A percentile compares a stretch with the other conserved stretches of the same genome.
Evolutionary conservation across 371 early-diverging fungal genomes (phyloP).

Genomic region (Mucor circinelloides): DNA sequence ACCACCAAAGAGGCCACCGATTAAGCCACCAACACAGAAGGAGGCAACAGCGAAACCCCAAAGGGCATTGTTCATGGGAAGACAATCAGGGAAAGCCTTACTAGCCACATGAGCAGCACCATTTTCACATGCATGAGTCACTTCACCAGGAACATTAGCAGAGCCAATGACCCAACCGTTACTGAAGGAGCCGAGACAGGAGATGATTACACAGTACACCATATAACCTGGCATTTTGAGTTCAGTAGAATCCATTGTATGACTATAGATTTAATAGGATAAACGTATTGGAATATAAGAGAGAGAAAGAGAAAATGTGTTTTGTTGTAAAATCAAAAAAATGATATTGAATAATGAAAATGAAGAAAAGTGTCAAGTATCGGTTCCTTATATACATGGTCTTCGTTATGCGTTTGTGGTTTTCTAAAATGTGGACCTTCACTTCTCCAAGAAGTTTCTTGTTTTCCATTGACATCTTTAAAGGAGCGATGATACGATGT

Average conservation of each 20-base stretch:
- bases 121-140: conserved; percentile 21
- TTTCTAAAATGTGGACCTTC: background rate
- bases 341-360: background rate
- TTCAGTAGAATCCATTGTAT: conserved; percentile 37
- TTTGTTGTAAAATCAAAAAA: background rate
- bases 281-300: too few species aligned
- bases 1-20: conserved; percentile 68
- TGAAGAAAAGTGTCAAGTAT: background rate
- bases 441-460: background rate
- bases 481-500: background rate
- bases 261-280: background rate
- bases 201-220: conserved; percentile 40
- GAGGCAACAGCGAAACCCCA: conserved; percentile 64
- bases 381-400: background rate
- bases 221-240: conserved; percentile 33
- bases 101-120: conserved; percentile 5
- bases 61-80: conserved; percentile 25
- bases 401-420: background rate
- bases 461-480: background rate
- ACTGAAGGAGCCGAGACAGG: conserved; percentile 37
- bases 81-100: conserved; percentile 22
- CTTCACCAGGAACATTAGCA: conserved; percentile 44
- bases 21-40: conserved; percentile 70
- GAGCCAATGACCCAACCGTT: conserved; percentile 51
- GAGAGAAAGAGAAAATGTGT: background rate